phyloP scores from a whole-genome alignment of 345 rosid genomes.

The Alliaria petiolata region DNA sequence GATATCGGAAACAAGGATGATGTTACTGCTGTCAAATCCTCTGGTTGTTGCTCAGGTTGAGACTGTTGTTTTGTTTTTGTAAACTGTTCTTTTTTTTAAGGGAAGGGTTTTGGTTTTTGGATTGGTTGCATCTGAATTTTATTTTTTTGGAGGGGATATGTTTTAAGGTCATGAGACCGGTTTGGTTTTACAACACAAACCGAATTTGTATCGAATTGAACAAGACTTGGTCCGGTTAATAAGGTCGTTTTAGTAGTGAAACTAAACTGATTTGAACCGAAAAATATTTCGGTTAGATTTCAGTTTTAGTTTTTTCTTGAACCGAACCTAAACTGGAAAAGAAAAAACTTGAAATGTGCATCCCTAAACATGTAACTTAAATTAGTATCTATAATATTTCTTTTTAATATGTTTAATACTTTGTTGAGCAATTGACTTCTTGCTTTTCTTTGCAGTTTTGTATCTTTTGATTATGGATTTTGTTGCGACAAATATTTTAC shows the following conservation, averaged over 20 bases:
- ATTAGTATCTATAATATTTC: background rate
- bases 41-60: conserved; percentile 45
- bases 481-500: background rate
- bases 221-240: conserved; percentile 7
- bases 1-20: conserved; percentile 44
- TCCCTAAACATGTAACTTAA: background rate
- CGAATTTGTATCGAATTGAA: background rate
- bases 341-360: background rate
- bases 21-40: conserved; percentile 48
- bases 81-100: too few species aligned
- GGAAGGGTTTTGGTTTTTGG: background rate
- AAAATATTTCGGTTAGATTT: too few species aligned
- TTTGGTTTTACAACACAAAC: conserved; percentile 11
- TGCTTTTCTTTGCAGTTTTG: background rate
- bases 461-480: background rate
- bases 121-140: background rate
- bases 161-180: conserved; percentile 1
- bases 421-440: background rate
- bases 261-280: too few species aligned
- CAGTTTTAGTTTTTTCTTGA: too few species aligned
- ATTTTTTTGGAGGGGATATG: background rate
- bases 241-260: background rate
- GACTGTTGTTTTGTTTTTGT: background rate
- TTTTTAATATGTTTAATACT: background rate
- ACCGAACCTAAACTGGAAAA: too few species aligned